Evolutionary conservation across 140 eudicot species (phyloP).

Genomic region (Ambrosia hybrid): DNA sequence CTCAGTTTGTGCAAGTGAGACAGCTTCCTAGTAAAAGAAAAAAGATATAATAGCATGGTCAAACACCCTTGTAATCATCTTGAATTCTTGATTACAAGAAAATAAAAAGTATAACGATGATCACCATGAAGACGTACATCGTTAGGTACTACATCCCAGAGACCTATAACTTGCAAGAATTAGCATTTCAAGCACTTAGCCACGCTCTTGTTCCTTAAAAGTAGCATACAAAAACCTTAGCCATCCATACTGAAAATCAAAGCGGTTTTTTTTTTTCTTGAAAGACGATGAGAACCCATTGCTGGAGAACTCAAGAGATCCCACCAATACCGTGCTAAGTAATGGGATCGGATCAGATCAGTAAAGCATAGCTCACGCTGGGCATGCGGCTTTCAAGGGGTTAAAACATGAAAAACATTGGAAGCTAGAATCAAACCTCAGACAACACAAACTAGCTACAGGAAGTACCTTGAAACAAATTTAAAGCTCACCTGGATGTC

Average conservation of each 20-base stretch:
- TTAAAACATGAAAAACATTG: no score
- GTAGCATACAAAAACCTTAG: not conserved
- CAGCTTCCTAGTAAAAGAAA: not conserved
- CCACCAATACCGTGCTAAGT: no score
- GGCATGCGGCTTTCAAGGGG: no score
- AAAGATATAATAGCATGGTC: not conserved
- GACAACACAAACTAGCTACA: no score
- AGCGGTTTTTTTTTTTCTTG: no score
- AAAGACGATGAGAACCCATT: no score
- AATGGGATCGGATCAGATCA: no score
- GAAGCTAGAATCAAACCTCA: no score
- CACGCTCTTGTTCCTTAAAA: conserved; percentile 63
- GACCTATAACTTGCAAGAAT: conserved; percentile 88
- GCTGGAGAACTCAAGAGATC: no score
- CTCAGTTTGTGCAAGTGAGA: not conserved
- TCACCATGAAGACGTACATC: conserved; percentile 40
- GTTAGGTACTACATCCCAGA: conserved; percentile 85
- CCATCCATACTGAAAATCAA: not conserved
- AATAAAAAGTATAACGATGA: not conserved
- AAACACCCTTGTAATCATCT: not conserved
- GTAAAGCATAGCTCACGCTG: no score
- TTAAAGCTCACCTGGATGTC: conserved; percentile 76
- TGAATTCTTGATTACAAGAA: not conserved
- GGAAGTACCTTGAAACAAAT: not conserved
- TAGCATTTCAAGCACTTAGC: conserved; percentile 62